Base-by-base conservation (phyloP, 225 moss, liverwort and hornwort species). In the Lunularia cruciata region DNA sequence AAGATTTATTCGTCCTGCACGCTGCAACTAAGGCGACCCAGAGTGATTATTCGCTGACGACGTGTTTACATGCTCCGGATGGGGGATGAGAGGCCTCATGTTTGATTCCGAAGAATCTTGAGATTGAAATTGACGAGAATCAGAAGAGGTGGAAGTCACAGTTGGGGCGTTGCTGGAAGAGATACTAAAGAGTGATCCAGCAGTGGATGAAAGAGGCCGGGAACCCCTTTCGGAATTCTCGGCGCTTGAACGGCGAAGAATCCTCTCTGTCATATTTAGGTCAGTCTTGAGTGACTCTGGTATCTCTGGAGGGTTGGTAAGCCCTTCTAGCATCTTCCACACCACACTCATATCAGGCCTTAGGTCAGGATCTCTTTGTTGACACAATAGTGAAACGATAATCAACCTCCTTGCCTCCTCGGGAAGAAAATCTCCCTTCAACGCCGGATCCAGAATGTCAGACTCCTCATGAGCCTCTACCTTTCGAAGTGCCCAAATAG, bases 301-400 rank as follows among this genome's bases (percentile, higher is more conserved):
- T 73, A 52, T 73, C 52, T 53, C 77, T 70, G 20, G 57, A 69
- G 2, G 78, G 54, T 61, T 71, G 76, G 15, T 80, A 57, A 0
- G 84, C 67, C 89, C 87, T 39, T 92, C 85, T 25, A 90, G 53
- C 90, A 85, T 88, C 72, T 83, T 88, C 71, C 85, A 81, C 11
- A 86, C 91, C 30, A 76, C 76, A 56, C 89, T 80, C 88, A 91
- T 91, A 8, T 80, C 40, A 4, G 85, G 83, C 3, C 91, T 85
- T 0, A 68, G 43, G 0, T 78, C 80, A 0, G 89, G 87, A 46
- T 87, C 87, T 3, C 84, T 83, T 56, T 83, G 85, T 25, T 87
- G 77, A 67, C 91, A 91, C 22, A 91, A 72, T 1, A 91, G 74
- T 6, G 79, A 86, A 13, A 79, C 73, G 16, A 85, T 76, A 25